These are phyloP conservation scores for Lepidium campestre DNA, from an alignment of 441 rosid species.

Conservation along the genomic window DNA sequence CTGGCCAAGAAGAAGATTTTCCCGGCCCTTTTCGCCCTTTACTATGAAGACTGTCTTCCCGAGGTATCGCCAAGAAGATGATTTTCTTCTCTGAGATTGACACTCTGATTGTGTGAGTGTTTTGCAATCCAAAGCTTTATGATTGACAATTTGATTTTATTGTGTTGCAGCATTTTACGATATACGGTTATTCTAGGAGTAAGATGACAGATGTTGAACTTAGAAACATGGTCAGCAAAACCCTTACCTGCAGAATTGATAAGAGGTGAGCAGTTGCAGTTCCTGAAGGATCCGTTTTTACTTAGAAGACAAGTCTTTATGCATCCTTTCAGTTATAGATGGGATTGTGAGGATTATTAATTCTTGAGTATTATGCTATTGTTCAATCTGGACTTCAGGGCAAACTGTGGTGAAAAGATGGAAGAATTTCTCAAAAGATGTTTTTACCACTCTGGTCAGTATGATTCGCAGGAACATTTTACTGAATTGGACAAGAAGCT, in stretches of 20 bases:
- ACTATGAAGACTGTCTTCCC: slow-evolving; percentile 90
- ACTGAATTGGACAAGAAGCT: slow-evolving; percentile 67
- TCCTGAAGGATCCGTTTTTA: background rate
- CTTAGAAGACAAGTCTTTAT: background rate
- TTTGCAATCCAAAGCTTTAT: background rate
- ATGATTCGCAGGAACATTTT: slow-evolving; percentile 76
- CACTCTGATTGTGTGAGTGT: background rate
- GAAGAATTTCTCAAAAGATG: slow-evolving; percentile 87
- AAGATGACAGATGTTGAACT: slow-evolving; percentile 91
- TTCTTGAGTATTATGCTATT: background rate
- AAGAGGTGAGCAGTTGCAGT: slow-evolving; percentile 48
- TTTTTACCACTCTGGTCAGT: slow-evolving; percentile 93
- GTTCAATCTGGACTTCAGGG: slow-evolving; percentile 45
- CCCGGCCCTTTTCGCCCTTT: slow-evolving; percentile 94
- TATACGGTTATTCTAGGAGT: slow-evolving; percentile 92
- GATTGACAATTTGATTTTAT: background rate
- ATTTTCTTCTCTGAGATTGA: slow-evolving; percentile 36
- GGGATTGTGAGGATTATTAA: background rate
- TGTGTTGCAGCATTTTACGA: slow-evolving; percentile 66
- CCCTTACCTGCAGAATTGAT: slow-evolving; percentile 89
- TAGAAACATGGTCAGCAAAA: slow-evolving; percentile 84
- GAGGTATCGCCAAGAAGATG: slow-evolving; percentile 78
- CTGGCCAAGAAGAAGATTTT: slow-evolving; percentile 98
- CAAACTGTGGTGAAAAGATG: slow-evolving; percentile 83
- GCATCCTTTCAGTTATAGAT: background rate